phyloP scores from a whole-genome alignment of 345 rosid species.

The Erodium maritimum region DNA sequence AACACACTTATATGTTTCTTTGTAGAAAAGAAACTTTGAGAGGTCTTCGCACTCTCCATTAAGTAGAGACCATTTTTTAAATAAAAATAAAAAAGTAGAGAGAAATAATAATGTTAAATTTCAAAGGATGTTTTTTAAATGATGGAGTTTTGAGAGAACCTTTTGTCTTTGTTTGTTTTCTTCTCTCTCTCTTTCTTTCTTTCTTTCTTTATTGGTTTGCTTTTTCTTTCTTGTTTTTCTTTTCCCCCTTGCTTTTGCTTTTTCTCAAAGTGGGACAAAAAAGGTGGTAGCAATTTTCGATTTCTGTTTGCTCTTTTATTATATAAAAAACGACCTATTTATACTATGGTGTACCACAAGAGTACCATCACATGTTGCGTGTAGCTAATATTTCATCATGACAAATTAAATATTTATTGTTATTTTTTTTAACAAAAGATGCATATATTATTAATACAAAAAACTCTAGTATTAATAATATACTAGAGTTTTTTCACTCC shows the following conservation, averaged over 20 bases:
- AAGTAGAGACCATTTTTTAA: conserved; percentile 20
- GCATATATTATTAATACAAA: too few relatives aligned
- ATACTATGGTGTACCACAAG: not conserved
- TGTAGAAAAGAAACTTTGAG: conserved; percentile 46
- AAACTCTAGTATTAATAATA: too few relatives aligned
- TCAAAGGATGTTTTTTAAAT: conserved; percentile 35
- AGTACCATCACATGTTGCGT: conserved; percentile 4
- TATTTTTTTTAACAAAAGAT: too few relatives aligned
- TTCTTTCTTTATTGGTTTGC: conserved; percentile 21
- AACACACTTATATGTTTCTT: conserved; percentile 5
- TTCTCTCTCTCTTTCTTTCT: conserved; percentile 18
- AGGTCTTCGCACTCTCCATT: conserved; percentile 26
- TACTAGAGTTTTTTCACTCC: too few relatives aligned
- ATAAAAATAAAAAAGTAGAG: too few relatives aligned
- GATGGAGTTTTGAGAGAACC: conserved; percentile 33
- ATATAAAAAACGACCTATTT: conserved; percentile 6
- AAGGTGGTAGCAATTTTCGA: conserved; percentile 43
- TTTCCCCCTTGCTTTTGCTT: conserved; percentile 61
- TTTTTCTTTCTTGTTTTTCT: conserved; percentile 22
- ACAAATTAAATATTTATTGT: too few relatives aligned
- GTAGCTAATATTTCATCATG: not conserved
- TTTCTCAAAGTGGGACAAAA: conserved; percentile 77
- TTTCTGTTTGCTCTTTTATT: conserved; percentile 5
- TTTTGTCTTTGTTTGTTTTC: conserved; percentile 27
- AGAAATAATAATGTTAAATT: not conserved